Base-by-base conservation (phyloP, 1,139 yeast species). In the Scheffersomyces illinoinensis region DNA sequence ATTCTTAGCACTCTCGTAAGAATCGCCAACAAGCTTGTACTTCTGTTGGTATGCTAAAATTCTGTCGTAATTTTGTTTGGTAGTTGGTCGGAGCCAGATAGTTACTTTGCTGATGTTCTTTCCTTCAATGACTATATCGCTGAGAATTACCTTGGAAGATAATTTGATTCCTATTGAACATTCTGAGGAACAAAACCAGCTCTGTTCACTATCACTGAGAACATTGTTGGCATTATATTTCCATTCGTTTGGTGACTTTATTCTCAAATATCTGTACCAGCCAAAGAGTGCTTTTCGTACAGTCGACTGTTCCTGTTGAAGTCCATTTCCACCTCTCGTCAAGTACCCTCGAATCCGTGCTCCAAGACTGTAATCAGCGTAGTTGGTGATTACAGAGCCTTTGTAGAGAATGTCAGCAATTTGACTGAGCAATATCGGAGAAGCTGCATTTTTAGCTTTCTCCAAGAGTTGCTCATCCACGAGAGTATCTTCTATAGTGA, bases 331-430 rank as follows among this genome's bases (percentile, higher is more conserved):
- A 14, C 58, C 54, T 39, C 23, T 67, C 3, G 84, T 79, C 47
- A 80, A 68, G 59, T 78, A 80, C 4, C 85, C 84, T 19, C 80
- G 66, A 2, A 79, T 76, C 55, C 83, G 68, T 1, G 83, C 64
- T 0, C 84, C 84, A 4, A 75, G 66, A 39, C 68, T 72, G 62
- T 76, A 79, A 59, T 78, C 82, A 5, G 84, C 84, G 64, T 76
- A 80, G 61, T 81, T 79, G 14, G 77, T 71, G 52, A 73, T 74
- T n/a, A 73, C 64, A 0, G 82, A 70, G 0, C 81, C 81, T 61
- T 73, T 72, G 46, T 80, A 66, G 54, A 78, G 70, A 0, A 75
- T 64, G 5, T 78, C 79, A 14, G 79, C 67, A 52, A 79, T 64
- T 53, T 48, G 51, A 48, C 51, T 48, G 17, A 48, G 51, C 24